Percentiles rank a stretch among this genome's conserved stretches.
phyloP scores from a whole-genome alignment of 768 basidiomycete species.

The Suillus ampliporus region DNA sequence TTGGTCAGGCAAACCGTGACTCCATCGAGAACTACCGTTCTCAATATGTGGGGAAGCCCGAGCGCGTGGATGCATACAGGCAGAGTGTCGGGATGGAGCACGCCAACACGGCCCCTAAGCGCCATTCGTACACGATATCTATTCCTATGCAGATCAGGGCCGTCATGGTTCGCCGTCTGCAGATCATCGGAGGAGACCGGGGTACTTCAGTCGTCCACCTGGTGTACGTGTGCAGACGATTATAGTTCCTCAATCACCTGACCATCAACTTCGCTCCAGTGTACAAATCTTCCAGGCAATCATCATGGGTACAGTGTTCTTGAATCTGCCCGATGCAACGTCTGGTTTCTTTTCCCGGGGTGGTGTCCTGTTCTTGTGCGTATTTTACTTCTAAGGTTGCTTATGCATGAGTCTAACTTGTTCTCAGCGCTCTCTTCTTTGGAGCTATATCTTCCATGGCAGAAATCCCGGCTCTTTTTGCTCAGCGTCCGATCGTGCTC shows the following conservation, averaged over 20 bases:
- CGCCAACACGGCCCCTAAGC: conserved; percentile 49
- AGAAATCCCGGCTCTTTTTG: conserved; percentile 56
- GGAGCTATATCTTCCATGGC: conserved; percentile 64
- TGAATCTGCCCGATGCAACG: conserved; percentile 72
- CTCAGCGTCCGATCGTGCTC: conserved; percentile 49
- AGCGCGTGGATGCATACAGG: conserved; percentile 49
- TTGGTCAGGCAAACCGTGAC: conserved; percentile 46
- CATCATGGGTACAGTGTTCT: conserved; percentile 76
- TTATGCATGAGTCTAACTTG: neutral
- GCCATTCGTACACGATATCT: conserved; percentile 52
- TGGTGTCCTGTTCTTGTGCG: conserved; percentile 74
- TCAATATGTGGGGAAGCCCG: conserved; percentile 52
- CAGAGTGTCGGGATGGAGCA: conserved; percentile 59
- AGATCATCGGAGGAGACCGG: conserved; percentile 49
- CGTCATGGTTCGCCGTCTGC: conserved; percentile 52
- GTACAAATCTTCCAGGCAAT: conserved; percentile 49
- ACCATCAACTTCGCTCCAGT: conserved; percentile 32
- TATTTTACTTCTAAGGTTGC: conserved; percentile 40
- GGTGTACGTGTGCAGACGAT: conserved; percentile 17
- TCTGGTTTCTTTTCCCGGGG: conserved; percentile 89
- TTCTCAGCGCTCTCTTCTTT: conserved; percentile 58
- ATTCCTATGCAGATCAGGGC: conserved; percentile 53
- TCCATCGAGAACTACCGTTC: conserved; percentile 56
- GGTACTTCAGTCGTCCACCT: conserved; percentile 36
- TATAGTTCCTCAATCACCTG: neutral